Conservation (phyloP, 2,329 filamentous ascomycete species). For the Zasmidium citrigriseum region DNA sequence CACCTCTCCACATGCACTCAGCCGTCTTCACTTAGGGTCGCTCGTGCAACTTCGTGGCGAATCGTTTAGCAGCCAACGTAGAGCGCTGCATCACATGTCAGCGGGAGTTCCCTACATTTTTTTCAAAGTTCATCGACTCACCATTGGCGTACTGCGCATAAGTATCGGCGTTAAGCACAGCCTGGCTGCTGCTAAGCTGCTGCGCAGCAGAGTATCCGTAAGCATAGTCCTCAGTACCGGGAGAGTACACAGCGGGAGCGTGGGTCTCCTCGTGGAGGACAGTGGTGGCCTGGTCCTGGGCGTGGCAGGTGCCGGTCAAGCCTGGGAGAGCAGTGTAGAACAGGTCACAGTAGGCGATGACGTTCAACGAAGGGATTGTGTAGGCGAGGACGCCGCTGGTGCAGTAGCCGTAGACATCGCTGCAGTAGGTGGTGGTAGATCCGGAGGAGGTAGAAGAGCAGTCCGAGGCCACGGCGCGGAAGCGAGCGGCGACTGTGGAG, state of each 20-base stretch:
- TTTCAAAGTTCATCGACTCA: slow-evolving; percentile 1
- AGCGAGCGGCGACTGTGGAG: slow-evolving; percentile 52
- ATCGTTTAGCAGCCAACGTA: neutral
- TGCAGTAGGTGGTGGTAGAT: slow-evolving; percentile 59
- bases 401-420: slow-evolving; percentile 58
- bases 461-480: slow-evolving; percentile 57
- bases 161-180: slow-evolving; percentile 66
- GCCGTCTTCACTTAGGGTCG: too few relatives aligned
- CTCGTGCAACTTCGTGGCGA: too few relatives aligned
- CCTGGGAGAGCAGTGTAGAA: slow-evolving; percentile 59
- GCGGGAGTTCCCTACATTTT: too few relatives aligned
- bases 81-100: neutral
- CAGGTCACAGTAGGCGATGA: slow-evolving; percentile 63
- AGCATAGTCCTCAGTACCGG: slow-evolving; percentile 60
- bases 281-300: slow-evolving; percentile 66
- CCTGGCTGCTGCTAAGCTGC: slow-evolving; percentile 50
- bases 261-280: slow-evolving; percentile 68
- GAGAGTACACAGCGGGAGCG: slow-evolving; percentile 52
- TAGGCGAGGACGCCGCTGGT: slow-evolving; percentile 59
- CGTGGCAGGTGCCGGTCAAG: slow-evolving; percentile 57
- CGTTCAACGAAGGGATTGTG: slow-evolving; percentile 50
- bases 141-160: slow-evolving; percentile 53
- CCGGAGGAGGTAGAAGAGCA: slow-evolving; percentile 54
- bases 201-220: slow-evolving; percentile 57
- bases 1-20: too few relatives aligned